These are phyloP conservation scores for Udeniomyces megalosporus DNA, from an alignment of 768 basidiomycete genomes.

Conservation along the genomic window DNA sequence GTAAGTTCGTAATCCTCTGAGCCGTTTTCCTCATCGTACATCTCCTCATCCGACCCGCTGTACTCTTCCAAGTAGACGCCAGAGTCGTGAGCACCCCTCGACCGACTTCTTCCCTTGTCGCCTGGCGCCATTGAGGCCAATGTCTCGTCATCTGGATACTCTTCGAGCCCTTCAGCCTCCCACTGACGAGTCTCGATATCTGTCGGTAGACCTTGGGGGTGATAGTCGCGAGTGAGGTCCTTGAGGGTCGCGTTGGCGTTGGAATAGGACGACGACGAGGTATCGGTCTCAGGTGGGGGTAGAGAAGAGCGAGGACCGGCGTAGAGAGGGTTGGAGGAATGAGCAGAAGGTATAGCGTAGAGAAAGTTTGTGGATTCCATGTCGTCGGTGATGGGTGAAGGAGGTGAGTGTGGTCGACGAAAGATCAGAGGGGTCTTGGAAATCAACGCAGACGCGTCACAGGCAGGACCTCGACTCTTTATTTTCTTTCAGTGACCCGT, in stretches of 20 bases:
- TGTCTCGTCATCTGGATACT: neutral
- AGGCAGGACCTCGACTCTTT: too few species aligned
- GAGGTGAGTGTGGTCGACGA: too few species aligned
- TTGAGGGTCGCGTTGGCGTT: neutral
- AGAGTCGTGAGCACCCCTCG: too few species aligned
- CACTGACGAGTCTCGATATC: neutral
- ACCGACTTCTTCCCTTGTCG: too few species aligned
- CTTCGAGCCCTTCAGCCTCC: neutral
- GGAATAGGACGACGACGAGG: neutral
- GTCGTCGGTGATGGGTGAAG: too few species aligned
- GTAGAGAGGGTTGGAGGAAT: slow-evolving; percentile 16
- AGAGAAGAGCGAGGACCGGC: slow-evolving; percentile 4
- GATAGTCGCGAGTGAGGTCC: too few species aligned
- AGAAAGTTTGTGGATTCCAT: neutral
- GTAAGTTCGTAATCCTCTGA: slow-evolving; percentile 28
- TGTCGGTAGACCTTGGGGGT: too few species aligned
- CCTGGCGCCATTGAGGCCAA: too few species aligned
- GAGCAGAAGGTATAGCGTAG: slow-evolving; percentile 13
- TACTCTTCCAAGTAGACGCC: neutral
- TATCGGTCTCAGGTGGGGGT: neutral
- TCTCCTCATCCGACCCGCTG: slow-evolving; percentile 30
- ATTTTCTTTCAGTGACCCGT: too few species aligned
- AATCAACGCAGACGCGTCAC: too few species aligned
- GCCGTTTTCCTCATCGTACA: slow-evolving; percentile 28
- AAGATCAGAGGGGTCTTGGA: too few species aligned